Conservation (phyloP, 768 basidiomycete species). For the Russula ochroleuca region DNA sequence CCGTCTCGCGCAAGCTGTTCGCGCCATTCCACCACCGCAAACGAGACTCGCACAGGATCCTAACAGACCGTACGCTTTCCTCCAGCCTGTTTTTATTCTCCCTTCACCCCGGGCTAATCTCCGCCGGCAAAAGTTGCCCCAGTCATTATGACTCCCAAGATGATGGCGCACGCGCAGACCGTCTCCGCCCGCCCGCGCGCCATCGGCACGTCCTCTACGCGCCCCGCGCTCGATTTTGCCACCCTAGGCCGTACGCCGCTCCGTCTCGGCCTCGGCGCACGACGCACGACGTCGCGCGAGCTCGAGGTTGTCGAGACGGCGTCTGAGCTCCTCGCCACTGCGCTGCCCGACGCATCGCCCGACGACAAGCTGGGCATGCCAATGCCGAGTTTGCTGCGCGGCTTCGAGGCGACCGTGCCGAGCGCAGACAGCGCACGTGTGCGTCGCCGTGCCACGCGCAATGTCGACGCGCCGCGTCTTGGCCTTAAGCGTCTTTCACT, state of each 20-base stretch:
- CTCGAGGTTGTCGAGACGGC: conserved; percentile 80
- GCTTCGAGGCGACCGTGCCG: conserved; percentile 94
- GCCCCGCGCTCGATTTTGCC: conserved; percentile 60
- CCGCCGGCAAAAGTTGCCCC: conserved; percentile 59
- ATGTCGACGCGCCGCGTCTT: conserved; percentile 66
- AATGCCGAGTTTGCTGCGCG: conserved; percentile 77
- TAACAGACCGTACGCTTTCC: conserved; percentile 62
- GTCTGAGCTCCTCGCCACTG: conserved; percentile 64
- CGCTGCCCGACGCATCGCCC: conserved; percentile 71
- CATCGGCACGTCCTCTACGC: conserved; percentile 34
- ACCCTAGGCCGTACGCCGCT: conserved; percentile 76
- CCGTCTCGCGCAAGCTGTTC: conserved; percentile 66
- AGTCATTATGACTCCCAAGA: conserved; percentile 83
- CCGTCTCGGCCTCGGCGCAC: conserved; percentile 57
- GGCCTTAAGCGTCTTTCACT: conserved; percentile 80
- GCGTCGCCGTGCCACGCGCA: conserved; percentile 73
- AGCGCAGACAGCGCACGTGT: conserved; percentile 76
- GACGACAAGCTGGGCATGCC: conserved; percentile 74
- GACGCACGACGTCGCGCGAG: conserved; percentile 76
- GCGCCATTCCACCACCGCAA: conserved; percentile 62
- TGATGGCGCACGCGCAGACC: conserved; percentile 69
- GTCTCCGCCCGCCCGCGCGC: conserved; percentile 49
- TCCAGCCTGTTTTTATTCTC: conserved; percentile 10
- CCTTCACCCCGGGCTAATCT: not conserved
- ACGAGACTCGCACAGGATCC: conserved; percentile 63